Base-by-base conservation (phyloP, 495 filamentous ascomycete species). In the Pyrenula massariospora region DNA sequence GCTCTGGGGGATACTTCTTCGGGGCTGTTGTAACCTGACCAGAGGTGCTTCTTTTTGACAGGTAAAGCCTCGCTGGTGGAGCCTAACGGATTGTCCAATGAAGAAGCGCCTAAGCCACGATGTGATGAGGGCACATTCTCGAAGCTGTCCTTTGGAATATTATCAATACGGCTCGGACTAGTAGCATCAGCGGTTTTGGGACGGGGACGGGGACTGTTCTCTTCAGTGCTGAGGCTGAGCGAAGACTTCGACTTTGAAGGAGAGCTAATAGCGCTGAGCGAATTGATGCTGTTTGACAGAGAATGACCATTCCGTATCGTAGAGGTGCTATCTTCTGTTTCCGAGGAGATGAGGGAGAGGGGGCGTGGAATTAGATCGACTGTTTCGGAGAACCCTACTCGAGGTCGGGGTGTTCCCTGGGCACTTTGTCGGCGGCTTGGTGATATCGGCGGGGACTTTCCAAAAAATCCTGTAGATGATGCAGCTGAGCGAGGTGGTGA, bases 321-420 rank as follows among this genome's bases (percentile, higher is more conserved):
- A 23, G 73, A 70, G 48, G 80, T 66, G 22, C 79, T 89, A 59
- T 81, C 88, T 50, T 85, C 83, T 0, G 85, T 84, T 57, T 90
- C 86, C 8, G 81, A 84, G 1, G 87, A 92, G 8, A 88, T 77
- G 8, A 86, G 75, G 10, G 88, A 90, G 8, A 87, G 66, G 0
- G 86, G 87, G 10, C 86, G 80, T 3, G 85, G 84, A 56, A 88
- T 88, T 60, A 78, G 85, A 60, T 86, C 86, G 1, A 84, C 65
- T 11, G 73, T 74, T 62, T 85, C 76, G 0, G 79, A 80, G 62
- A 84, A 83, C 51, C 81, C 77, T 59, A 85, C 80, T 20, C 78
- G 64, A 59, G 74, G 63, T 55, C 80, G 70, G 47, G 76, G 25
- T 64, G 64, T 5, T 57, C 57, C 12, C 66, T 62, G 66, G 12